phyloP scores from a whole-genome alignment of 352 stramenopile species.

The Phytophthora lateralis region DNA sequence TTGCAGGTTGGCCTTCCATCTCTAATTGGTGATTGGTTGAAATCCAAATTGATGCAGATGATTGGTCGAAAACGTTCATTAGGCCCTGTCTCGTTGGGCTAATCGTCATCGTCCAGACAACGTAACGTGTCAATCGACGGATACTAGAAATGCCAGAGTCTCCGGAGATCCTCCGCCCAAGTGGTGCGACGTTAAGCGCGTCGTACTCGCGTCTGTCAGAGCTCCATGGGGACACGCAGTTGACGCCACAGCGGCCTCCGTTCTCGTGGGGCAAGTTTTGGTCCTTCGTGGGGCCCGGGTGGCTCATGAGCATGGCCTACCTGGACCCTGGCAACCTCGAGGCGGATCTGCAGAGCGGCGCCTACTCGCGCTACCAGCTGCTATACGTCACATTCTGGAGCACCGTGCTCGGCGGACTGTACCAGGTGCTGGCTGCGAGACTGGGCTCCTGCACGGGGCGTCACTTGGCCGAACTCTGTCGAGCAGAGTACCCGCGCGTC shows the following conservation, averaged over 20 bases:
- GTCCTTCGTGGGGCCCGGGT: constrained; percentile 54
- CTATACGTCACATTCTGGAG: constrained; percentile 90
- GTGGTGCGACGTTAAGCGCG: constrained; percentile 17
- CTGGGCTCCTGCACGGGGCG: constrained; percentile 88
- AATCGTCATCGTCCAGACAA: constrained; percentile 5
- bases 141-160: constrained; percentile 21
- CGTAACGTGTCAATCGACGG: constrained; percentile 6
- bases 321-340: constrained; percentile 94
- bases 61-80: constrained; percentile 5
- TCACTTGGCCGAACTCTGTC: constrained; percentile 79
- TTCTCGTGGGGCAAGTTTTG: constrained; percentile 71
- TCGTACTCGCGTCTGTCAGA: constrained; percentile 31
- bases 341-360: constrained; percentile 91
- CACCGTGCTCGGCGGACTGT: constrained; percentile 78
- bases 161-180: constrained; percentile 17
- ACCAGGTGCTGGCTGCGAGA: constrained; percentile 89
- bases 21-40: constrained; percentile 18
- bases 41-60: not conserved
- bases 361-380: constrained; percentile 81
- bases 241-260: constrained; percentile 16
- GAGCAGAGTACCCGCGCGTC: constrained; percentile 60
- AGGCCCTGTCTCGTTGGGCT: constrained; percentile 23
- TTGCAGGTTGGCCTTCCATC: constrained; percentile 20
- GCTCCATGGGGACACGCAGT: constrained; percentile 9
- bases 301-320: constrained; percentile 61